These are phyloP conservation scores for Aspergillus neotritici DNA, from an alignment of 2,329 filamentous ascomycete genomes.

Conservation along the genomic window DNA sequence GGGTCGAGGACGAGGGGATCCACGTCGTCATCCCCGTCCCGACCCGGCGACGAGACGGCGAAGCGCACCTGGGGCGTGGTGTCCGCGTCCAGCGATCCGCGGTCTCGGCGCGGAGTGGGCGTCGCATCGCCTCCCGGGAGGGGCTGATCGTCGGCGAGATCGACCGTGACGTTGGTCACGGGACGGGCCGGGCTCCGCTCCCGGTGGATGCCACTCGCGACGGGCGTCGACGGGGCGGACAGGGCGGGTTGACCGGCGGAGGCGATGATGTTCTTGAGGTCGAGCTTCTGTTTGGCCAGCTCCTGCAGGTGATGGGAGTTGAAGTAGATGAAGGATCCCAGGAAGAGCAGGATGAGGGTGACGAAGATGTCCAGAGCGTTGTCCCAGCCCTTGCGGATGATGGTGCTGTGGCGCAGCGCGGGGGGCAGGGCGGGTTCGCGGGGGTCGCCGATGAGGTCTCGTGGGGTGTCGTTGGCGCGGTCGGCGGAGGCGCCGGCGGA, in stretches of 20 bases:
- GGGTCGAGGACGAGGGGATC: slow-evolving; percentile 25
- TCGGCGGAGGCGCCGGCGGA: slow-evolving; percentile 33
- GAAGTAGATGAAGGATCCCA: slow-evolving; percentile 40
- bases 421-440: slow-evolving; percentile 36
- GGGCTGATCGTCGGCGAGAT: slow-evolving; percentile 22
- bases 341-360: slow-evolving; percentile 34
- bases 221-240: slow-evolving; percentile 36
- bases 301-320: slow-evolving; percentile 39
- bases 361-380: slow-evolving; percentile 43
- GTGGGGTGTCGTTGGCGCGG: slow-evolving; percentile 35
- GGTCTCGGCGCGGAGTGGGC: slow-evolving; percentile 23
- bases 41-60: slow-evolving; percentile 32
- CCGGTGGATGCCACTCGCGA: slow-evolving; percentile 23
- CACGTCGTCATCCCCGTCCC: slow-evolving; percentile 29
- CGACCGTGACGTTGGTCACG: slow-evolving; percentile 27
- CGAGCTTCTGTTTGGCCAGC: slow-evolving; percentile 40
- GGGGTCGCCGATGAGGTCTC: slow-evolving; percentile 30
- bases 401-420: slow-evolving; percentile 37
- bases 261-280: slow-evolving; percentile 42
- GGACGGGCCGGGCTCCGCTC: slow-evolving; percentile 21
- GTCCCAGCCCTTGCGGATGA: slow-evolving; percentile 43
- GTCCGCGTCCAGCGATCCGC: slow-evolving; percentile 16
- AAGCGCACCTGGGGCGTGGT: slow-evolving; percentile 36
- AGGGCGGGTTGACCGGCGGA: slow-evolving; percentile 33
- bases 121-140: slow-evolving; percentile 22